phyloP scores from a whole-genome alignment of 139 green algal genomes.

The Microglena sp. region DNA sequence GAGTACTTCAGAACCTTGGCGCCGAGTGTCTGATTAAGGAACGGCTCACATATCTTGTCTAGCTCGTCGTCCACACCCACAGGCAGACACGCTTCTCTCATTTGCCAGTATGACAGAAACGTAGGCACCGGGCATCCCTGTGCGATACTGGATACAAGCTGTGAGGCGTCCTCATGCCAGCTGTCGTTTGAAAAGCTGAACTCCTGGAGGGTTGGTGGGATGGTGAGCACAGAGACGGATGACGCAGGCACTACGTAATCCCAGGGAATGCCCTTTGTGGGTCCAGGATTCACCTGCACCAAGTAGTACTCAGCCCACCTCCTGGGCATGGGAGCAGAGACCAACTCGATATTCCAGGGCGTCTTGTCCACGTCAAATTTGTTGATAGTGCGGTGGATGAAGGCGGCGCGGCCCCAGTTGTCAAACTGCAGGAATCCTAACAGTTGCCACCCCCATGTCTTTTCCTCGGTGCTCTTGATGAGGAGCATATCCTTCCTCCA shows the following conservation, averaged over 20 bases:
- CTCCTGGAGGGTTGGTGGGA: neutral
- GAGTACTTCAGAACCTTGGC: neutral
- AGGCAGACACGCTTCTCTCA: constrained; percentile 3
- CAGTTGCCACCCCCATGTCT: constrained; percentile 23
- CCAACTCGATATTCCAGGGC: constrained; percentile 10
- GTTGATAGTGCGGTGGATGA: constrained; percentile 39
- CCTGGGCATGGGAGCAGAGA: constrained; percentile 21
- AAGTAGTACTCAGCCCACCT: constrained; percentile 33
- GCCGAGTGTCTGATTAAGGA: neutral
- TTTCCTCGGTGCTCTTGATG: constrained; percentile 10
- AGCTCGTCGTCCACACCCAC: neutral
- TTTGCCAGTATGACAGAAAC: neutral
- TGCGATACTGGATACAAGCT: neutral
- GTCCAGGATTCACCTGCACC: constrained; percentile 22
- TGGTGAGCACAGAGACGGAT: constrained; percentile 10
- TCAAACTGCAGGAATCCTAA: constrained; percentile 34
- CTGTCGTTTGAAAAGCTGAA: neutral
- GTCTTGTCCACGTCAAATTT: constrained; percentile 7
- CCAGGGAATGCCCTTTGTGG: constrained; percentile 32
- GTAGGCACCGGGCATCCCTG: neutral
- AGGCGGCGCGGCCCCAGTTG: constrained; percentile 15
- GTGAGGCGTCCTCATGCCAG: neutral
- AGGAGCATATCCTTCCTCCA: constrained; percentile 22
- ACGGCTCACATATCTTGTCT: neutral
- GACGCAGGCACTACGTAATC: constrained; percentile 25